Base-by-base conservation (phyloP, 1,284 basidiomycete species). In the Trichosporon sp. region DNA sequence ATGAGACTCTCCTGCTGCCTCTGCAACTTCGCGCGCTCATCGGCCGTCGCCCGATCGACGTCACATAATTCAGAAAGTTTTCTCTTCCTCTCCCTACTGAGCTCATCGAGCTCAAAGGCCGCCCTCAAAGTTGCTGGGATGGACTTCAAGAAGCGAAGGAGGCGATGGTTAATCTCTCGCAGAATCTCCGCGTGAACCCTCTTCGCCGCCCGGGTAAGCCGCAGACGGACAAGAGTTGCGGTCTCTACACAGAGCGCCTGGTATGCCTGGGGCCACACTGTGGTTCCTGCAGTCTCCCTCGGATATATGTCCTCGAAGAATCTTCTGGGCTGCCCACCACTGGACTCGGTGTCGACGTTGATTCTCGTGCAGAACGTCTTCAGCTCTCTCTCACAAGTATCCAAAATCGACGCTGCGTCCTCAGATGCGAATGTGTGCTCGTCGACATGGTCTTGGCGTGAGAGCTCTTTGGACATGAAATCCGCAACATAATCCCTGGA, bases 151-250 rank as follows among this genome's bases (percentile, higher is more conserved):
- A 54, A 54, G 14, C 19, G 25, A 9, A 54, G 49, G 27, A 54
- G 29, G 49, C 49, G 49, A 27, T 54, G n/a, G 49, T 54, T 54
- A 27, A 54, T 54, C 49, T 54, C 49, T 5, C 49, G 49, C 49
- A 54, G 25, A 10, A 54, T 14, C 49, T 54, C 49, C 49, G 29
- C 49, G 25, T 54, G 49, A 2, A 54, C 25, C 27, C 49, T 31
- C 27, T 27, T 54, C 7, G 49, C 25, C 4, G 49, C 49, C 14
- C n/a, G 29, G 49, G 49, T 29, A 16, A 54, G 49, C 14, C 49
- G 49, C 7, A 31, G 14, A 16, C 31, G 49, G 7, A 54, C 49
- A 16, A 54, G 49, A 6, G 27, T 21, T 5, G 49, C 49, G 5
- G 49, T 54, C 29, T 54, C 49, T 4, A 54, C 31, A 16, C 49